These are phyloP conservation scores for Macadamia tetraphylla DNA, from an alignment of 164 flowering plant species.

Conservation along the genomic window DNA sequence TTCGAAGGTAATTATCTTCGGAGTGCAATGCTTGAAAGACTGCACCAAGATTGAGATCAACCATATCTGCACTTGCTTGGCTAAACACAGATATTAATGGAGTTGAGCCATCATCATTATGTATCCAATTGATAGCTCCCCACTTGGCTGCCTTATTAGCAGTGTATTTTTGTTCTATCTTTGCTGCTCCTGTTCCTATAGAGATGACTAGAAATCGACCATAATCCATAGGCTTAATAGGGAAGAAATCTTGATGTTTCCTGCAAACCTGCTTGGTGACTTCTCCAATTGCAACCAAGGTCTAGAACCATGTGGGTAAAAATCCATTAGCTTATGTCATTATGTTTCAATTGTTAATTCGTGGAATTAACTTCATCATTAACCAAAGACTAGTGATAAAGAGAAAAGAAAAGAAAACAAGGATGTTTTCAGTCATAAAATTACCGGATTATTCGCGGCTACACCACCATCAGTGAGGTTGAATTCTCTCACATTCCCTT, in stretches of 20 bases:
- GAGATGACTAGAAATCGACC: not conserved
- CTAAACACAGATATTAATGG: not conserved
- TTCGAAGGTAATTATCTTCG: not conserved
- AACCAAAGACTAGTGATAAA: not conserved
- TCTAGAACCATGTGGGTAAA: not conserved
- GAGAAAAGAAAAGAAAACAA: not conserved
- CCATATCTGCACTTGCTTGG: not conserved
- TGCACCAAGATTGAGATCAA: not conserved
- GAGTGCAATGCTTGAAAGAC: not conserved
- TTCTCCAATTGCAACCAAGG: not conserved
- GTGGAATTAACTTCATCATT: no score
- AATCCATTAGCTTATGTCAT: no score
- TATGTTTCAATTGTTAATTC: no score
- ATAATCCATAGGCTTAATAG: not conserved
- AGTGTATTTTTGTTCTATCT: not conserved
- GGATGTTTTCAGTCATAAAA: no score
- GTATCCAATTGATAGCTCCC: not conserved
- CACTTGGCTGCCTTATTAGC: not conserved
- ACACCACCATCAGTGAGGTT: not conserved
- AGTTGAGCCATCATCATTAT: not conserved
- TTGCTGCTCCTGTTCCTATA: not conserved
- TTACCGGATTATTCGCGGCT: conserved; percentile 2
- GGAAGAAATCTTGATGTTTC: not conserved
- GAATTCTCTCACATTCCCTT: not conserved
- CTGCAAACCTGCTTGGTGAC: not conserved